These are phyloP conservation scores for Wickerhamomyces xylosicus DNA, from an alignment of 805 yeast species.

Conservation along the genomic window DNA sequence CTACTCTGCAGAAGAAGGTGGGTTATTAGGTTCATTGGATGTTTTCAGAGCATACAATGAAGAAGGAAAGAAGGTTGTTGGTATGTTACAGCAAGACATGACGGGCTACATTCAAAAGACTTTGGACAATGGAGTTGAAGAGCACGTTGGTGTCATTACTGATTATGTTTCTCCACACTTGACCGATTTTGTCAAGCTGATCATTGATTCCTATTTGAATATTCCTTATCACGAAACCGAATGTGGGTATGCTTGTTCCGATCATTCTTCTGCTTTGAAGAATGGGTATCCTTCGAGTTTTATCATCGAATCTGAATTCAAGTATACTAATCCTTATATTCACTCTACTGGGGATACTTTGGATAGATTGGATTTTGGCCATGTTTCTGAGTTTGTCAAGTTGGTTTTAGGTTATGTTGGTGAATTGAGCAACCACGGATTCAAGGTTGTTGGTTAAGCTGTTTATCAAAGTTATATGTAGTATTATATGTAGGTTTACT, in stretches of 20 bases:
- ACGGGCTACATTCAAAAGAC: slow-evolving; percentile 19
- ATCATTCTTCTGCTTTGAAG: slow-evolving; percentile 78
- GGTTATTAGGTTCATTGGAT: slow-evolving; percentile 76
- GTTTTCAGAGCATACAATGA: slow-evolving; percentile 48
- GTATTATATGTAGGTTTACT: too few relatives aligned
- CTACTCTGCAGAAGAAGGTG: slow-evolving; percentile 94
- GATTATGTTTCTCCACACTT: slow-evolving; percentile 17
- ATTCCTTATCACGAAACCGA: slow-evolving; percentile 65
- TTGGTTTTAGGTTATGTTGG: slow-evolving; percentile 62
- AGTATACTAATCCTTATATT: slow-evolving; percentile 53
- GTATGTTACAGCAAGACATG: slow-evolving; percentile 94
- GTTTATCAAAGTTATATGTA: too few relatives aligned
- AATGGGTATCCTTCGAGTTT: slow-evolving; percentile 80
- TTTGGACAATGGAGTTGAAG: slow-evolving; percentile 30
- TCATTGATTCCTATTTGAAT: slow-evolving; percentile 51
- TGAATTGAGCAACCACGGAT: slow-evolving; percentile 46
- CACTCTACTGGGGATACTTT: slow-evolving; percentile 76
- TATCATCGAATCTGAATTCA: slow-evolving; percentile 68
- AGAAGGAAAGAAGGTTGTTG: slow-evolving; percentile 45
- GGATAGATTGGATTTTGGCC: slow-evolving; percentile 68
- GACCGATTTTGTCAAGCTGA: slow-evolving; percentile 32
- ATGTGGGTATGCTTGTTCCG: slow-evolving; percentile 93
- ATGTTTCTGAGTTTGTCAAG: slow-evolving; percentile 73
- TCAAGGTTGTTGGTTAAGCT: slow-evolving; percentile 4
- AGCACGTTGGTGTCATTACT: slow-evolving; percentile 65